Evolutionary conservation across 192 early-diverging fungal species (phyloP), one percentile per base, ranked within the genome.

Genomic region (Coemansia sp.): DNA sequence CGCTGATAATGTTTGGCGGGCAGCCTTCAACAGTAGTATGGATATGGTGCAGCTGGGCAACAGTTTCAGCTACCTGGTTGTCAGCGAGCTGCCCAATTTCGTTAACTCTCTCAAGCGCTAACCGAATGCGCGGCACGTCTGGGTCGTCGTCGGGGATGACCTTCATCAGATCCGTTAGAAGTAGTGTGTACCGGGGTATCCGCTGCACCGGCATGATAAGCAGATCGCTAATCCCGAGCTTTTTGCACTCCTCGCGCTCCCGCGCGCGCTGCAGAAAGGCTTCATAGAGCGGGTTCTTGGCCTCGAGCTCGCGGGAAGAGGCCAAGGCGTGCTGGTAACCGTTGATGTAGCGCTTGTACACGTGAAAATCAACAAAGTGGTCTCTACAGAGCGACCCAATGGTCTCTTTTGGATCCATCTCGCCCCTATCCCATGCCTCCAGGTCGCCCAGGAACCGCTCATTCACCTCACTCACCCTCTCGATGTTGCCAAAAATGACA

Each of bases 171-270:
- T 84, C 74, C 0, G 74, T 86, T 43, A 92, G 74, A 40, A 92
- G 68, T 59, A 92, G 66, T 30, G 86, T 86, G 75, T 93, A 92
- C n/a, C 90, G 85, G 3, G 91, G 88, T 20, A 92, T 86, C 30
- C 91, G 84, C 74, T 92, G 91, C 52, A 92, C 90, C 1, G 91
- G 91, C 69, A 90, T 85, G 59, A 92, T 91, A 70, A 92, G 77
- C 66, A 90, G 79, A 63, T 91, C 90, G 29, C 83, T 81, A 26
- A 96, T 74, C 30, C 82, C 85, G 55, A 92, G 81, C 59, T 86
- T 82, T 59, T 85, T 78, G 74, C 85, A 83, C 51, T 82, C 83
- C 25, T 86, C 80, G 66, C 83, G 82, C 42, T 87, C 86, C 40
- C 81, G 80, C n/a, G 82, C 82, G 52, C 73, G 70, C 29, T 72